A percentile compares a stretch with the other conserved stretches of the same genome.
phyloP scores from a whole-genome alignment of 2,329 filamentous ascomycete genomes.

The Mycosphaerella sp. region DNA sequence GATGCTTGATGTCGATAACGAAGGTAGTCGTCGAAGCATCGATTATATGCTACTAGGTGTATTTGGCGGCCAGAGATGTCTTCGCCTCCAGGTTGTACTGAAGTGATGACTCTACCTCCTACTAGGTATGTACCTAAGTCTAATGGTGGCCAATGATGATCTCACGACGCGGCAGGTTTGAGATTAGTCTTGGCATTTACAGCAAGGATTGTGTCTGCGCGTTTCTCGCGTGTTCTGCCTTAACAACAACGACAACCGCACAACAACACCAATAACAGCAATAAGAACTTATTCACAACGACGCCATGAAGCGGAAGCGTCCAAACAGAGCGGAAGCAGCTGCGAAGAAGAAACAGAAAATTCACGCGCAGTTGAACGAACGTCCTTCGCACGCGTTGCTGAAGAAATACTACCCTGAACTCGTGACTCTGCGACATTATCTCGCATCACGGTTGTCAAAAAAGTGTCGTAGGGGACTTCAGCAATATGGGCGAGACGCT shows the following conservation, averaged over 20 bases:
- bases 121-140: background rate
- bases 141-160: constrained; percentile 6
- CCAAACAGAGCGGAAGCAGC: constrained; percentile 4
- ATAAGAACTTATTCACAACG: background rate
- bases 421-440: constrained; percentile 27
- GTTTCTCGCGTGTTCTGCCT: background rate
- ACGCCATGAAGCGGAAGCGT: constrained; percentile 23
- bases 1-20: background rate
- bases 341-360: constrained; percentile 16
- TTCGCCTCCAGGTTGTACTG: background rate
- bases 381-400: constrained; percentile 21
- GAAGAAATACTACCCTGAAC: constrained; percentile 24
- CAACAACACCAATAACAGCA: background rate
- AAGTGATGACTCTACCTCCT: constrained; percentile 1
- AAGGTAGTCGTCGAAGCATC: background rate
- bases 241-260: background rate
- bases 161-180: background rate
- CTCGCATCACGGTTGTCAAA: constrained; percentile 25
- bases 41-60: background rate
- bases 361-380: background rate
- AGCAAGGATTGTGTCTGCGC: background rate
- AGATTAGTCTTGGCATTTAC: background rate
- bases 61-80: too few species aligned
- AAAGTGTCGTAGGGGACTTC: constrained; percentile 22
- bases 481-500: constrained; percentile 22